Evolutionary conservation across 202 grass and related monocot species (phyloP).

Genomic region (Brachypodium distachyon): DNA sequence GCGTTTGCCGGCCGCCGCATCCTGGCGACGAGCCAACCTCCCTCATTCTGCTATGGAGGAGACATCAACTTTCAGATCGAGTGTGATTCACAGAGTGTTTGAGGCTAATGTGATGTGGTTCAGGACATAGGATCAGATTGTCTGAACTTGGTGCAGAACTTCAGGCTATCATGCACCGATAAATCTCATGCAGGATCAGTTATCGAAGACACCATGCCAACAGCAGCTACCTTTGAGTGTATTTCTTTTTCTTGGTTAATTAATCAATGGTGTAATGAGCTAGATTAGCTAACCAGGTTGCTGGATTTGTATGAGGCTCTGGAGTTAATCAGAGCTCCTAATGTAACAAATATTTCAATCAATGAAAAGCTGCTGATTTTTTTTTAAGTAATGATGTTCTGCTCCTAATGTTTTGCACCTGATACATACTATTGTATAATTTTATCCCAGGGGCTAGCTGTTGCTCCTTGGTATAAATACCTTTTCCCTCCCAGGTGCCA

Average conservation of each 20-base stretch:
- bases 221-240: background rate
- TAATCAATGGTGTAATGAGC: background rate
- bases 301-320: background rate
- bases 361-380: background rate
- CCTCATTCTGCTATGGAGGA: too few relatives aligned
- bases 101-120: too few relatives aligned
- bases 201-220: background rate
- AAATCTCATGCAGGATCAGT: background rate
- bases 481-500: too few relatives aligned
- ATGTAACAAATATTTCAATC: background rate
- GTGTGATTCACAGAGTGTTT: too few relatives aligned
- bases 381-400: too few relatives aligned
- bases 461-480: too few relatives aligned
- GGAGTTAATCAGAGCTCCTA: background rate
- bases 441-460: too few relatives aligned
- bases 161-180: background rate
- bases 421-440: too few relatives aligned
- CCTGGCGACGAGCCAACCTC: too few relatives aligned
- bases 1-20: too few relatives aligned
- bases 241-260: background rate
- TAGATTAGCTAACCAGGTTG: background rate
- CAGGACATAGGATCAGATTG: background rate
- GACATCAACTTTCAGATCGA: too few relatives aligned
- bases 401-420: too few relatives aligned
- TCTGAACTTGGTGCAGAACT: background rate